Base-by-base conservation (phyloP, 2,329 filamentous ascomycete species). In the Falciphora oryzae region DNA sequence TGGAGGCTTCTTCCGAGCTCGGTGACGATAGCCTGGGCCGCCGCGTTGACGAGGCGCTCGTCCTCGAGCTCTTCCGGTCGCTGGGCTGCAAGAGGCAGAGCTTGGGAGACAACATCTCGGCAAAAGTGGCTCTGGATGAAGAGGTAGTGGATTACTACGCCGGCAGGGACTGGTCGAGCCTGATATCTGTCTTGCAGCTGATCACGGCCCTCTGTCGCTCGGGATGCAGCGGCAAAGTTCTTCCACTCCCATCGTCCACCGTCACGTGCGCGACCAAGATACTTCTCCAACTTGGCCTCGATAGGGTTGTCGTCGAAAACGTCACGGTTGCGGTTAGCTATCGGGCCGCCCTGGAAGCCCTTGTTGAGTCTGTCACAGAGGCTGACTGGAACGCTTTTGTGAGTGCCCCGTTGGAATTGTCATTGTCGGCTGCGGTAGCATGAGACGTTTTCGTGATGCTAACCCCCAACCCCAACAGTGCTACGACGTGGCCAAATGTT, bases 1-100 rank as follows among this genome's bases (percentile, higher is more conserved):
- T 61, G 10, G 14, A 10, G 44, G 44, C 14, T 10, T 27, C 32
- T 10, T 22, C 44, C 18, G 44, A 53, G 44, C 18, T 11, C 22
- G 44, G 8, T 6, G 44, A 11, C 8, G 44, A 11, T 32, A 10
- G 18, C 35, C 32, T 61, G 16, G 59, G 59, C 14, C 22, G 28
- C 28, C 32, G 18, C 7, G 28, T 61, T 18, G 32, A 61, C 28
- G 32, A 61, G 3, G 14, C n/a, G n/a, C 32, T 61, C 59, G 68
- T 87, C 63, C 69, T 84, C 62, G 72, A 76, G 7, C 75, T 92
- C 14, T 89, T 93, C 67, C 74, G 75, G 62, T 76, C 76, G 22
- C 72, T 92, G 7, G 88, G 89, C 3, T 87, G 85, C 1, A 76
- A 77, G 2, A 76, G 79, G 44, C 80, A 82, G 56, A 74, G 84